A percentile compares a stretch with the other conserved stretches of the same genome.
Evolutionary conservation across 208 protist genomes (phyloP).

Genomic region (Trypanosoma platydactyli): DNA sequence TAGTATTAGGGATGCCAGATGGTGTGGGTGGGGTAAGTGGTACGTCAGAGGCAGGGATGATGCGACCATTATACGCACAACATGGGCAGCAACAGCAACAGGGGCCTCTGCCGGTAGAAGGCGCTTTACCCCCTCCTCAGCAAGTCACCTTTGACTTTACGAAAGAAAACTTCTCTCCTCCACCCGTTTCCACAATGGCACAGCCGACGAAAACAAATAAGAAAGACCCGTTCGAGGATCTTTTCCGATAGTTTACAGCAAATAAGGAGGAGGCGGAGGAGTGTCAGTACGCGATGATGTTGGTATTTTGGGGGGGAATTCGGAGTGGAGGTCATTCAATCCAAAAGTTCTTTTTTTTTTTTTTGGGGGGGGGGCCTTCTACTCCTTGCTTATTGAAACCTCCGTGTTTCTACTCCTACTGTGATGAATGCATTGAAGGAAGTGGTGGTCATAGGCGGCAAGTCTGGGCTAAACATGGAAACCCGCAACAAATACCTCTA

Average conservation of each 20-base stretch:
- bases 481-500: no score
- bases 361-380: no score
- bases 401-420: no score
- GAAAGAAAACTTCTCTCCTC: conserved; percentile 12
- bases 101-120: not conserved
- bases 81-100: conserved; percentile 34
- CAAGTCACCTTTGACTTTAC: conserved; percentile 52
- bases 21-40: not conserved
- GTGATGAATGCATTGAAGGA: no score
- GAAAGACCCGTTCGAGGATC: conserved; percentile 76
- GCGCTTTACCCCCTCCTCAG: not conserved
- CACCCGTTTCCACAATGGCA: conserved; percentile 17
- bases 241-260: conserved; percentile 40
- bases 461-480: no score
- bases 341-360: no score
- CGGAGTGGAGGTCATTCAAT: no score
- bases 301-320: not conserved
- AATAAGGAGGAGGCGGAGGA: not conserved
- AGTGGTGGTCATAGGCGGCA: no score
- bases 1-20: conserved; percentile 15
- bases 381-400: no score
- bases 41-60: conserved; percentile 11
- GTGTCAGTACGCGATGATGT: not conserved
- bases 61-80: conserved; percentile 18
- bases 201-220: conserved; percentile 17